Conservation (phyloP, 1,284 basidiomycete genomes). For the Apiotrichum mycotoxinovorans region DNA sequence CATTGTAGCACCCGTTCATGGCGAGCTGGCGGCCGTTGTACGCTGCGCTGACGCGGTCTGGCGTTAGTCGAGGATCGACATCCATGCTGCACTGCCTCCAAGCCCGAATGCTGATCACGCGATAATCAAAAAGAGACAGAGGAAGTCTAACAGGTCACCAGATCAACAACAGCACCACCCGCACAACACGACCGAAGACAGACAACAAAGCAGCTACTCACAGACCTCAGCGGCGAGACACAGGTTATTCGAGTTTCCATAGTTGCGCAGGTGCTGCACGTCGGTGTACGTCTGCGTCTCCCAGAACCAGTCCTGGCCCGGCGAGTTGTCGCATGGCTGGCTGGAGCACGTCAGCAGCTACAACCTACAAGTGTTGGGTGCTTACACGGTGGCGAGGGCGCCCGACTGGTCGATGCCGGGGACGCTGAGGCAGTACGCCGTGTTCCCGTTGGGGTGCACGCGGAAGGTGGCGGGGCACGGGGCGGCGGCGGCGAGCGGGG, state of each 20-base stretch:
- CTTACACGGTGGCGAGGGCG: not conserved
- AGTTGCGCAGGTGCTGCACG: slow-evolving; percentile 6
- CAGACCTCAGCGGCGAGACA: slow-evolving; percentile 9
- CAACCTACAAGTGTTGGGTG: not conserved
- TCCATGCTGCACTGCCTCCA: not conserved
- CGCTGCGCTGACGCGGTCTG: not conserved
- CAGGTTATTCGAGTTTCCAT: not conserved
- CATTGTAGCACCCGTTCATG: slow-evolving; percentile 1
- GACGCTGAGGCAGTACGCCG: slow-evolving; percentile 7
- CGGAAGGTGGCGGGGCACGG: slow-evolving; percentile 5
- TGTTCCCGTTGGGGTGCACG: slow-evolving; percentile 9
- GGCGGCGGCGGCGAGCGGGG: not conserved
- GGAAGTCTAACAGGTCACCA: no score
- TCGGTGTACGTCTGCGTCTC: not conserved
- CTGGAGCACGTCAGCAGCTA: not conserved
- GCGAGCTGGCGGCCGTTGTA: slow-evolving; percentile 6
- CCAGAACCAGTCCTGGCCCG: slow-evolving; percentile 6
- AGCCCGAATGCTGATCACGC: no score
- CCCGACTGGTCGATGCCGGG: not conserved
- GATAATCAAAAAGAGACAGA: no score
- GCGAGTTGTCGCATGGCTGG: slow-evolving; percentile 1
- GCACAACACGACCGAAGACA: no score
- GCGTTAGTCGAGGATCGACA: not conserved
- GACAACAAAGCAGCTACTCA: not conserved
- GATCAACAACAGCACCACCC: no score